phyloP scores from a whole-genome alignment of 78 protist genomes.

The Bodo saltans region DNA sequence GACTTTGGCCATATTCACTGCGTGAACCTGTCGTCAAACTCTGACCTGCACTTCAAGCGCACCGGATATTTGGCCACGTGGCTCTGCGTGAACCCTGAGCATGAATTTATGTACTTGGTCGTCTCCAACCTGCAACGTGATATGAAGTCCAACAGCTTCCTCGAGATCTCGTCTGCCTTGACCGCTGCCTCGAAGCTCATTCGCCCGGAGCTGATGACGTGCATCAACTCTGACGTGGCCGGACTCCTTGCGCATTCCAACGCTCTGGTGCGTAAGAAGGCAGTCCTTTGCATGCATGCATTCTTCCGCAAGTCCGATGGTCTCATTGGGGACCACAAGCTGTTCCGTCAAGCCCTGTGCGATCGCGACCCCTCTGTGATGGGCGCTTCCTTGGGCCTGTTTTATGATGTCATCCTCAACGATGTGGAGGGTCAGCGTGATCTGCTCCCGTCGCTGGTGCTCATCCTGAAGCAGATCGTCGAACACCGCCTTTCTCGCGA shows the following conservation, averaged over 20 bases:
- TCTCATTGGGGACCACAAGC: background rate
- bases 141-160: slow-evolving; percentile 29
- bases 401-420: slow-evolving; percentile 35
- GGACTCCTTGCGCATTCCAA: background rate
- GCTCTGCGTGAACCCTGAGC: slow-evolving; percentile 44
- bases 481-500: slow-evolving; percentile 70
- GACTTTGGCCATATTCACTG: slow-evolving; percentile 68
- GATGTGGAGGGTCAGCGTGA: slow-evolving; percentile 38
- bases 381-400: slow-evolving; percentile 63
- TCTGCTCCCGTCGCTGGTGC: slow-evolving; percentile 67
- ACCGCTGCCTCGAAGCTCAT: slow-evolving; percentile 52
- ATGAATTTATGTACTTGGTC: slow-evolving; percentile 62
- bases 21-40: slow-evolving; percentile 61
- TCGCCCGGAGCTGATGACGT: slow-evolving; percentile 50
- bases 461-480: slow-evolving; percentile 79
- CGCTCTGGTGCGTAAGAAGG: slow-evolving; percentile 56
- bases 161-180: slow-evolving; percentile 61
- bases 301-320: background rate
- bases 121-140: slow-evolving; percentile 67
- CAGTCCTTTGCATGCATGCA: slow-evolving; percentile 42
- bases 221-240: slow-evolving; percentile 11
- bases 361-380: slow-evolving; percentile 91
- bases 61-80: slow-evolving; percentile 57
- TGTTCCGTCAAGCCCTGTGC: slow-evolving; percentile 41
- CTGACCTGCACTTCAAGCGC: slow-evolving; percentile 47